A percentile compares a stretch with the other conserved stretches of the same genome.
phyloP scores from a whole-genome alignment of 345 rosid genomes.

The Pistacia integerrima region DNA sequence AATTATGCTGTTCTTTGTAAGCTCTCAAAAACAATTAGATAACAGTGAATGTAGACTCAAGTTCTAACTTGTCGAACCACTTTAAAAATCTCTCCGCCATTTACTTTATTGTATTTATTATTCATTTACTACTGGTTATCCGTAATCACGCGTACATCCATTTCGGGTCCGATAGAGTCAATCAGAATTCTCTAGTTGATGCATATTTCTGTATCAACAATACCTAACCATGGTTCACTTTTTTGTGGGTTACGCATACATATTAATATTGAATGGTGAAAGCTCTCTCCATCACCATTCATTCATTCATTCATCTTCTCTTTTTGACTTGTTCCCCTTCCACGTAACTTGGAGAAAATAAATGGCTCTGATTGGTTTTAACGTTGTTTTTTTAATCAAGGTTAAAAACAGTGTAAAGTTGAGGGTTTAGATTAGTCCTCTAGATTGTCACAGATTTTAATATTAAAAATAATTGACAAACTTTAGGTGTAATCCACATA shows the following conservation, averaged over 20 bases:
- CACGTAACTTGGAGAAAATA: not conserved
- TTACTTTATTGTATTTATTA: too few species aligned
- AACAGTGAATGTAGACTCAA: too few species aligned
- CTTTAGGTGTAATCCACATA: not conserved
- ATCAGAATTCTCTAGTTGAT: too few species aligned
- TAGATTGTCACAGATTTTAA: not conserved
- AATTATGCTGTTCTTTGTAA: too few species aligned
- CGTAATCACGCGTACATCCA: too few species aligned
- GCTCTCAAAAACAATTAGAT: too few species aligned
- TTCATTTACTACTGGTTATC: too few species aligned
- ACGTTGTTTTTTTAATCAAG: not conserved
- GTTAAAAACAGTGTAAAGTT: not conserved
- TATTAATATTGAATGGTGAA: not conserved
- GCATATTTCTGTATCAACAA: too few species aligned
- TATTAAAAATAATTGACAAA: not conserved
- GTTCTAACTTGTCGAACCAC: too few species aligned
- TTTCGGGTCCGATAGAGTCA: too few species aligned
- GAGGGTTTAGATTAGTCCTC: too few species aligned
- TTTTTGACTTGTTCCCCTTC: constrained; percentile 12
- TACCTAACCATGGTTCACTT: not conserved
- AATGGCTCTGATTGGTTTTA: not conserved
- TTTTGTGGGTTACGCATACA: not conserved
- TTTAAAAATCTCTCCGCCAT: too few species aligned
- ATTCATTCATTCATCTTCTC: not conserved
- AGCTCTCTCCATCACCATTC: not conserved